Base-by-base conservation (phyloP, 306 rosid species). In the Vigna hirtella region DNA sequence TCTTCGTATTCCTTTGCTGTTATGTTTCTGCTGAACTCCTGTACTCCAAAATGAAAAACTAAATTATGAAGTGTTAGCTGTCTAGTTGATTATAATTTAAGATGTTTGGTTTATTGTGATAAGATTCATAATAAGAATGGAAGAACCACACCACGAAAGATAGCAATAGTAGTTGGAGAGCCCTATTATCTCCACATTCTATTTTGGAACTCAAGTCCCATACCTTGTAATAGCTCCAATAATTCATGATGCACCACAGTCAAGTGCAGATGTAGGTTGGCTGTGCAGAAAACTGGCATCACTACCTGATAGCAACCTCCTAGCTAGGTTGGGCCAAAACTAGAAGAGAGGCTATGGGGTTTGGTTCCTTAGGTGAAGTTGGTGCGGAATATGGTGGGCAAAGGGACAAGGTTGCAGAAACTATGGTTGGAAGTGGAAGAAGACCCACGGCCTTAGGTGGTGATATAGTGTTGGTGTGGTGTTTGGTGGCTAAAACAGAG, bases 31-130 rank as follows among this genome's bases (percentile, higher is more conserved):
- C 16, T 22, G 28, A 47, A 71, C 77, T 64, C 40, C 63, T 64
- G 6, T 50, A 30, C 74, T 38, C 32, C 53, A 42, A 65, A 63
- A n/a, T 24, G 83, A 63, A 66, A 6, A 66, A 11, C 71, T 48
- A 57, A 43, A 18, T 56, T 45, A 12, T 78, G 18, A 7, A 26
- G 64, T 24, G 6, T 56, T 56, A 9, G 56, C 62, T 45, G 3
- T 32, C 36, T 20, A 58, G 55, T 52, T 22, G 74, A 40, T 20
- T 36, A 24, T 42, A 34, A 66, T 82, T 61, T 70, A 13, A 68
- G 61, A 48, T 38, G 71, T 56, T 66, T 9, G 7, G 26, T 17
- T 42, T 32, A 48, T n/a, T 58, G 56, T 24, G 7, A 52, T 53
- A 55, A 11, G 15, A 12, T 45, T 45, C 15, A 45, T 12, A 45